Conservation (phyloP, 1,284 basidiomycete genomes). For the Sphaerobolus stellatus region DNA sequence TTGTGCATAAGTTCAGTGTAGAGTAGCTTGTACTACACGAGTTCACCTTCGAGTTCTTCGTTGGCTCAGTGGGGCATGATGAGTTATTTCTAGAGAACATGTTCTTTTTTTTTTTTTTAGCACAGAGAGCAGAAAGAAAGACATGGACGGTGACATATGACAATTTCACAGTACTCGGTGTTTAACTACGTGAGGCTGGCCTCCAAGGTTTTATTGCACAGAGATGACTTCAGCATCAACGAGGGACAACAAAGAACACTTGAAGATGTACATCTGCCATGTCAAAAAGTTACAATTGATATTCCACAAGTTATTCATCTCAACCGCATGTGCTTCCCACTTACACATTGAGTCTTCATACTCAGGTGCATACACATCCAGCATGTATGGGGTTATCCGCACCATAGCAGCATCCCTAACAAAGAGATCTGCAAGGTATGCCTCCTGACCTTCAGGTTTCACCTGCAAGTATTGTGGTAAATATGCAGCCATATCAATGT, state of each 20-base stretch:
- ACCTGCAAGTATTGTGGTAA: slow-evolving; percentile 22
- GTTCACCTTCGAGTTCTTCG: slow-evolving; percentile 87
- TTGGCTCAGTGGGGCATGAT: slow-evolving; percentile 83
- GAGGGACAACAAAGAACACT: slow-evolving; percentile 32
- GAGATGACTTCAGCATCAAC: slow-evolving; percentile 12
- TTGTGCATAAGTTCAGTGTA: slow-evolving; percentile 89
- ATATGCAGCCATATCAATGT: slow-evolving; percentile 3
- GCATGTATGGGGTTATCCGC: slow-evolving; percentile 87
- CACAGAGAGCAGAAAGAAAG: background rate
- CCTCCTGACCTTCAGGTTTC: slow-evolving; percentile 26
- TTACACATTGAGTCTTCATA: slow-evolving; percentile 71
- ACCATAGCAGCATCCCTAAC: slow-evolving; percentile 82
- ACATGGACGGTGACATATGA: slow-evolving; percentile 62
- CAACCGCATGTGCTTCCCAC: slow-evolving; percentile 75
- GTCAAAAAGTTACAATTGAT: slow-evolving; percentile 73
- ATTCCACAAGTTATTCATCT: slow-evolving; percentile 77
- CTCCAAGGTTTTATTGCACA: slow-evolving; percentile 73
- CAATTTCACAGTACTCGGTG: slow-evolving; percentile 71
- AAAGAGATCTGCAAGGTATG: slow-evolving; percentile 77
- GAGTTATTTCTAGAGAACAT: slow-evolving; percentile 80
- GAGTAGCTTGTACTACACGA: slow-evolving; percentile 87
- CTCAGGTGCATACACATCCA: slow-evolving; percentile 85
- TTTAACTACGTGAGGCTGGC: slow-evolving; percentile 74
- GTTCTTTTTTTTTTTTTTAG: no score
- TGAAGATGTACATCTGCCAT: no score